Evolutionary conservation across 805 yeast species (phyloP), one percentile per base, ranked within the genome.

Genomic region (Brettanomyces sp.): DNA sequence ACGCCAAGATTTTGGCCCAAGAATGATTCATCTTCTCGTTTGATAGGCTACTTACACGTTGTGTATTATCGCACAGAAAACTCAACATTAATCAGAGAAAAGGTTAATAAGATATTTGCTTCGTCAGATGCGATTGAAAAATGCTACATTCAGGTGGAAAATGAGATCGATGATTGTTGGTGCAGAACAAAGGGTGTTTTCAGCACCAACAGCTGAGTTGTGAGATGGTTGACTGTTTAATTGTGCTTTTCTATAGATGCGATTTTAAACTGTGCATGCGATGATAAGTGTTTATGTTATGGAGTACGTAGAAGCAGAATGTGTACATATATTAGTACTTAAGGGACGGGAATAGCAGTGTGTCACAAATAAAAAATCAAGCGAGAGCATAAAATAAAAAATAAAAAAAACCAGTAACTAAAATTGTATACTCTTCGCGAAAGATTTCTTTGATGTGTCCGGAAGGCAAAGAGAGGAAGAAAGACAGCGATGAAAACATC

Each of bases 1-100:
- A 83, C 88, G 0, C 97, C 98, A 8, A 74, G 95, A 55, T 90
- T 91, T 63, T 91, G 98, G 98, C 86, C 91, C 3, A 72, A 63
- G 12, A 68, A 64, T 47, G 63, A 62, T 36, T 60, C 60, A 18
- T 44, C 42, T 25, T 52, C 62, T 4, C 65, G 66, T 24, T 60
- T 85, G 22, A 70, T 80, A 3, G 99, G 99, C 1, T 85, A 82
- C 53, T 72, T 91, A 12, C 98, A 93, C 58, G 73, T 91, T 9
- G 96, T 87, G 59, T 78, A 69, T 23, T 75, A 70, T 53, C 59
- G 74, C 18, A 58, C 64, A 6, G 68, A 63, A 39, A 65, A 54
- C 43, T 56, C 68, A 1, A 25, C 57, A 5, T 36, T 43, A 11
- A 52, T 66, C 3, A 47, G 59, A 36, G 47, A 49, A 22, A 60